phyloP scores from a whole-genome alignment of 352 stramenopile genomes.

The Peronosclerospora sorghi region DNA sequence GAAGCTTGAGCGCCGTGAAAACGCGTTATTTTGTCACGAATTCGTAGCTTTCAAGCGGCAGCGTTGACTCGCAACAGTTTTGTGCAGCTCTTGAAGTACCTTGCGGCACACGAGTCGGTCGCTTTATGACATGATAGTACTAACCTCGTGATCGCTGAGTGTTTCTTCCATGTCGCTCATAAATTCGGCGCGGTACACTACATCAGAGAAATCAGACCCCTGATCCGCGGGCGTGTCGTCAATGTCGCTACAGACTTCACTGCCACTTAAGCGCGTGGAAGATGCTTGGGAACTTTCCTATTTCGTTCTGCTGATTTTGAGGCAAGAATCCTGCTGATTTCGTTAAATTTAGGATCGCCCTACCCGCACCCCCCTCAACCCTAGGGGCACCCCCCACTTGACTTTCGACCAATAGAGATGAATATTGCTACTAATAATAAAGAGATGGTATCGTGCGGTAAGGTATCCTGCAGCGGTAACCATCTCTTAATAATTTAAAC shows the following conservation, averaged over 20 bases:
- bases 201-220: constrained; percentile 44
- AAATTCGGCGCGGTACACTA: constrained; percentile 39
- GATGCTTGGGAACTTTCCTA: no score
- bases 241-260: constrained; percentile 13
- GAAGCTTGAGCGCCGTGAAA: constrained; percentile 35
- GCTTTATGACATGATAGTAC: constrained; percentile 2
- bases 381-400: no score
- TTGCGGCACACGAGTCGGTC: constrained; percentile 17
- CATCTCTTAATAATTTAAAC: no score
- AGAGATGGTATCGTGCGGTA: no score
- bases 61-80: constrained; percentile 2
- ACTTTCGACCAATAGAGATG: no score
- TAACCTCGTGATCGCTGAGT: not conserved
- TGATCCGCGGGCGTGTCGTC: constrained; percentile 39
- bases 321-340: no score
- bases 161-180: constrained; percentile 22
- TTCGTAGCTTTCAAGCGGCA: constrained; percentile 8
- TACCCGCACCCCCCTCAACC: no score
- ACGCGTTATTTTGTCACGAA: constrained; percentile 25
- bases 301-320: no score
- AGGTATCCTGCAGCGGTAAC: no score
- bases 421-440: no score
- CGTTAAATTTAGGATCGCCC: no score
- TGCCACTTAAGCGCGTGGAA: not conserved
- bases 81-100: constrained; percentile 11